Conservation (phyloP, 495 filamentous ascomycete genomes). For the Mytilinidion resinicola region DNA sequence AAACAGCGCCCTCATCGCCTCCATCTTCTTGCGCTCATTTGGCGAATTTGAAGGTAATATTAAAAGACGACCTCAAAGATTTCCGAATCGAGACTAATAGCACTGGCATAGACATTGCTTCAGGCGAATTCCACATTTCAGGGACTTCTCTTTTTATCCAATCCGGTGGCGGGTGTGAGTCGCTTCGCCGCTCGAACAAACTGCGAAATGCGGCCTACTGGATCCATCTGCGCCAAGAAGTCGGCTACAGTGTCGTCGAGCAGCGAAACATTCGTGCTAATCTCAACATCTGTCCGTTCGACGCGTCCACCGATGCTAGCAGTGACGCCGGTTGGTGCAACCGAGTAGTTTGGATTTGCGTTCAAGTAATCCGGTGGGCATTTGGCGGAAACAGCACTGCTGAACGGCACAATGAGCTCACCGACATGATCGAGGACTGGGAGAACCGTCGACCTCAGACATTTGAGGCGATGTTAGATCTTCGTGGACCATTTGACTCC, state of each 20-base stretch:
- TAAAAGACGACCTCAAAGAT: background rate
- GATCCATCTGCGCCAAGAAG: slow-evolving; percentile 1
- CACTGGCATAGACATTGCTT: background rate
- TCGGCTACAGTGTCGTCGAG: background rate
- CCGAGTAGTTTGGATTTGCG: background rate
- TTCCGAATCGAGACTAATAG: background rate
- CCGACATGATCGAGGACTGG: background rate
- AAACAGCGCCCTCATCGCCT: background rate
- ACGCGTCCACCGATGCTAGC: background rate
- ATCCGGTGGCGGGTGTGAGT: background rate
- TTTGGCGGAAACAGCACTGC: background rate
- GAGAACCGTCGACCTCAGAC: background rate
- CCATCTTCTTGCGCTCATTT: background rate
- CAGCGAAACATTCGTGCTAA: background rate
- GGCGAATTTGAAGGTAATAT: background rate
- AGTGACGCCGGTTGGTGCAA: background rate
- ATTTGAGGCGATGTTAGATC: background rate
- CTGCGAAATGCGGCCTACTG: background rate
- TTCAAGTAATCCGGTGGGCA: background rate
- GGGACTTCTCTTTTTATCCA: slow-evolving; percentile 1
- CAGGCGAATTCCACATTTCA: background rate
- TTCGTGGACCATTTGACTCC: background rate
- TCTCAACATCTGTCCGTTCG: background rate
- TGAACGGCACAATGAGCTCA: background rate
- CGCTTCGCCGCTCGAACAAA: background rate